Percentiles rank a stretch among this genome's conserved stretches.
phyloP scores from a whole-genome alignment of 225 moss, liverwort and hornwort species.

The Pseudoscleropodium purum region DNA sequence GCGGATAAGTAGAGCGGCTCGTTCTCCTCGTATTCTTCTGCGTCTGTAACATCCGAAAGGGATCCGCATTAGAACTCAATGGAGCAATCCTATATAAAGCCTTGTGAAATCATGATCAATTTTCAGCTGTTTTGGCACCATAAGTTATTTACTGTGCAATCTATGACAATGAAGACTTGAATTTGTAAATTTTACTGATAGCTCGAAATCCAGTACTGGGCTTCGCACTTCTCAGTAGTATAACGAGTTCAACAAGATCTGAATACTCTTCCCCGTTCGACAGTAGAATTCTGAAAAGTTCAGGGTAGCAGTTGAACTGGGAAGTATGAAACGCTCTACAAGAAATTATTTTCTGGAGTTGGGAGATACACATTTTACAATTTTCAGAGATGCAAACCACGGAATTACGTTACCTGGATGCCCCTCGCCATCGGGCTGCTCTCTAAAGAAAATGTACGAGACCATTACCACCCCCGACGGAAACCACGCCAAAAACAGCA shows the following conservation, averaged over 20 bases:
- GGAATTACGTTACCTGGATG: background rate
- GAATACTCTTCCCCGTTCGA: background rate
- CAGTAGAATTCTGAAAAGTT: background rate
- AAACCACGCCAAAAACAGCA: conserved; percentile 31
- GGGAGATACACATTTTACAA: background rate
- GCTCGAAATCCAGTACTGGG: background rate
- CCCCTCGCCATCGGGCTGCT: background rate
- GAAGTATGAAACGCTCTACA: background rate
- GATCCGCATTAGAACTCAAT: background rate
- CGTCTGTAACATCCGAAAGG: background rate
- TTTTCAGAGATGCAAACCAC: background rate
- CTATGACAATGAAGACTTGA: background rate
- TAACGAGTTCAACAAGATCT: background rate
- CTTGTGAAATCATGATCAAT: background rate
- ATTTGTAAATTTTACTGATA: too few species aligned
- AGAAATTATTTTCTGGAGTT: background rate
- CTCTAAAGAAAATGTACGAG: conserved; percentile 15
- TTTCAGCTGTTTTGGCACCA: background rate
- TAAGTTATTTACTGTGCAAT: background rate
- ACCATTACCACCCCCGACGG: conserved; percentile 3
- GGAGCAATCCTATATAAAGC: background rate
- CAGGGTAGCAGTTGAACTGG: background rate
- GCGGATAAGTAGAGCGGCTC: conserved; percentile 21
- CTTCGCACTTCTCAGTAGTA: background rate
- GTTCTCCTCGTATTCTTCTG: conserved; percentile 5